Base-by-base conservation (phyloP, 1,284 basidiomycete species). In the Dichomitus squalens region DNA sequence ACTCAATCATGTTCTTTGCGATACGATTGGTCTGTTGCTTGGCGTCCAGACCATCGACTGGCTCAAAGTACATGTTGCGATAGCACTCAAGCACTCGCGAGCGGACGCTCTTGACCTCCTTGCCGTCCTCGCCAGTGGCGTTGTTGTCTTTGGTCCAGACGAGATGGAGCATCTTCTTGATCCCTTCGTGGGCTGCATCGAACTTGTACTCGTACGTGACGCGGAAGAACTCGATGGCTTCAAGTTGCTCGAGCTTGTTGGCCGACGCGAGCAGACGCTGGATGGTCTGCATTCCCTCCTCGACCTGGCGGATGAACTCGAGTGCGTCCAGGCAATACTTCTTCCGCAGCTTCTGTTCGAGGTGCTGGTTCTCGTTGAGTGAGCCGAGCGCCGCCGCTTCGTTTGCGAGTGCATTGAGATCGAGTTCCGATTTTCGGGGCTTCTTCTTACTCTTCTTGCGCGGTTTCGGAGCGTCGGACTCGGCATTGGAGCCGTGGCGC, bases 121-220 rank as follows among this genome's bases (percentile, higher is more conserved):
- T 90, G 12, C 90, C 92, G 59, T 93, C 92, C 69, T 94, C 93
- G 20, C 85, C 84, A 16, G 95, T 95, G 23, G 93, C 82, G 41
- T 81, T 90, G 70, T 95, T 95, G 72, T 98, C 96, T 71, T 98
- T 99, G 12, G 86, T 85, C 97, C 97, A 99, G 67, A 99, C 94
- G 35, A 99, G 81, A 74, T 99, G 97, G 6, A 99, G 73, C 96
- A 99, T 99, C 69, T 90, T 92, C 76, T 92, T 95, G 68, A 99
- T 90, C 1, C 95, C 95, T 12, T 74, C 72, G 71, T 90, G 85
- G 7, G 93, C 88, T 33, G 84, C 83, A 20, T 87, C 80, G 53
- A 98, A 84, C 66, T 92, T 81, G 73, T 97, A 98, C 70, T 91
- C 90, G 69, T 89, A 84, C 0, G 92, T 87, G 8, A 92, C 83